These are phyloP conservation scores for Nepenthes alata DNA, from an alignment of 179 eudicot species.

Conservation along the genomic window DNA sequence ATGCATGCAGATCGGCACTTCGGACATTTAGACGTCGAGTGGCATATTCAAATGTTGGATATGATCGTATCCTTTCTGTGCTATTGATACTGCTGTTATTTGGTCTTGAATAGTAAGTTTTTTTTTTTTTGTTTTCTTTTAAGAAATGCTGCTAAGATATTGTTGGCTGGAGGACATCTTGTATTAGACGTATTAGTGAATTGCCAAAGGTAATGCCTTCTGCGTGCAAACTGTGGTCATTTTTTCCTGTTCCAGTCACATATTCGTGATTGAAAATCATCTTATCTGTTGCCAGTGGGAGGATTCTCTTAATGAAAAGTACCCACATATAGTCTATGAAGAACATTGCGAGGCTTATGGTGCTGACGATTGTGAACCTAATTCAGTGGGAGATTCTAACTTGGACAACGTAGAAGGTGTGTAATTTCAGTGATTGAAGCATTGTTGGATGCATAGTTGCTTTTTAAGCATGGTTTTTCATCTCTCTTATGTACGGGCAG, in stretches of 20 bases:
- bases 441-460: not conserved
- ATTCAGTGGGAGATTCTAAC: conserved; percentile 22
- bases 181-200: conserved; percentile 74
- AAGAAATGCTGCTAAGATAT: conserved; percentile 45
- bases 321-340: conserved; percentile 83
- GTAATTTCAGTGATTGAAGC: conserved; percentile 2
- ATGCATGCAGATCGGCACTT: conserved; percentile 69
- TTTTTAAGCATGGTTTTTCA: not conserved
- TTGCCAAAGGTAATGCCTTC: conserved; percentile 65
- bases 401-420: conserved; percentile 74
- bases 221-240: conserved; percentile 7
- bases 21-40: conserved; percentile 74
- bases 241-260: conserved; percentile 6
- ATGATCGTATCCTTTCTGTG: conserved; percentile 82
- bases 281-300: conserved; percentile 52
- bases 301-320: conserved; percentile 66
- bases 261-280: conserved; percentile 2
- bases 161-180: conserved; percentile 98
- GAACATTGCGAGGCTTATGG: conserved; percentile 60
- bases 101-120: not conserved
- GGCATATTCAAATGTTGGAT: conserved; percentile 87
- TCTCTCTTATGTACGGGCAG: not conserved
- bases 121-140: conserved; percentile 25
- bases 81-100: not conserved
- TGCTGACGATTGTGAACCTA: conserved; percentile 22